phyloP scores from a whole-genome alignment of 768 basidiomycete species.

The Tylopilus sp. region DNA sequence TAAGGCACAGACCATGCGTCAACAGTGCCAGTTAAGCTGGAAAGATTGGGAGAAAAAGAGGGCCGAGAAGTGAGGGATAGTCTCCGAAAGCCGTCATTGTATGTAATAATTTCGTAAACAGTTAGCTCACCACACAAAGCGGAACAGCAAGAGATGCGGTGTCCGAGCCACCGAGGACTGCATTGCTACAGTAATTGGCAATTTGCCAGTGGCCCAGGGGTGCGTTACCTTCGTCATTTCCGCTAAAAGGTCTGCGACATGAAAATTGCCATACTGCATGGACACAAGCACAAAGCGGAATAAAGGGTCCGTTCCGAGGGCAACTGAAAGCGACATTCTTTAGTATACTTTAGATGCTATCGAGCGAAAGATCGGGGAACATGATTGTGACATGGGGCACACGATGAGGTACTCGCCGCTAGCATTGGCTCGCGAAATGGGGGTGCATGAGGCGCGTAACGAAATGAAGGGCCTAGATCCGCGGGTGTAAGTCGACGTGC shows the following conservation, averaged over 20 bases:
- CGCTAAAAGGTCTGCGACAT: slow-evolving; percentile 2
- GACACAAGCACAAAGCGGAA: neutral
- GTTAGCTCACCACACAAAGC: slow-evolving; percentile 17
- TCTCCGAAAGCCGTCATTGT: slow-evolving; percentile 20
- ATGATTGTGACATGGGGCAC: neutral
- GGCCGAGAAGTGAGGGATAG: slow-evolving; percentile 1
- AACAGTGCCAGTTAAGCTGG: neutral
- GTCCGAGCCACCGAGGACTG: slow-evolving; percentile 7
- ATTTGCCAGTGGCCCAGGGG: slow-evolving; percentile 4
- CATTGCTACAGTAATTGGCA: slow-evolving; percentile 17
- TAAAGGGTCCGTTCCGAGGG: neutral
- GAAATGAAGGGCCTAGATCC: slow-evolving; percentile 28
- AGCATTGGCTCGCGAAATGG: neutral
- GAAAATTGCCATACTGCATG: neutral
- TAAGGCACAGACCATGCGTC: neutral
- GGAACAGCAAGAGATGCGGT: slow-evolving; percentile 18
- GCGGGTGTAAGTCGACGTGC: slow-evolving; percentile 27
- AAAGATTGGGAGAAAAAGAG: slow-evolving; percentile 4
- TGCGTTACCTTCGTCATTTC: no score
- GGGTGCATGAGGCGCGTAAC: slow-evolving; percentile 25
- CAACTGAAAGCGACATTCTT: neutral
- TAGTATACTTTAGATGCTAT: neutral
- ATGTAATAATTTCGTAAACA: slow-evolving; percentile 35
- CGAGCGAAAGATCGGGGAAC: neutral
- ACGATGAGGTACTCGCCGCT: slow-evolving; percentile 10